These are phyloP conservation scores for Eragrostis curvula DNA, from an alignment of 176 grass and related monocot species.

Conservation along the genomic window DNA sequence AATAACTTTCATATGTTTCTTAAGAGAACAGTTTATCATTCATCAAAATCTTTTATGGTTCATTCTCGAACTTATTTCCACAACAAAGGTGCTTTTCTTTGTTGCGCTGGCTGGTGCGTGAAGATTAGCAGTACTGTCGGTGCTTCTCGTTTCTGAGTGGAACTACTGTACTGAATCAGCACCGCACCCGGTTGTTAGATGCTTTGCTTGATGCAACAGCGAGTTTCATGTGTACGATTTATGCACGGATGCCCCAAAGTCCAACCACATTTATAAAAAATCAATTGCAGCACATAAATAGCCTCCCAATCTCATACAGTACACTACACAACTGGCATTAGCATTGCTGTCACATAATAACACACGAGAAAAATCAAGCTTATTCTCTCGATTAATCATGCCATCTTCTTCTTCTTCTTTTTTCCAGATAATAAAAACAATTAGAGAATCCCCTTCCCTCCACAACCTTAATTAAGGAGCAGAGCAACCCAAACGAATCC, in stretches of 20 bases:
- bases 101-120: too few relatives aligned
- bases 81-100: too few relatives aligned
- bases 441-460: background rate
- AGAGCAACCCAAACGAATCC: too few relatives aligned
- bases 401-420: background rate
- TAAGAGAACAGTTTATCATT: too few relatives aligned
- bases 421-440: conserved; percentile 2
- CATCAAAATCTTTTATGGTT: too few relatives aligned
- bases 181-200: background rate
- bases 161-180: too few relatives aligned
- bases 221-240: background rate
- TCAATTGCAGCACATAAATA: conserved; percentile 22
- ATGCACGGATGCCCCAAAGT: background rate
- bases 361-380: conserved; percentile 5
- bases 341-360: conserved; percentile 2
- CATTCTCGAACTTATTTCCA: too few relatives aligned
- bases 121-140: too few relatives aligned
- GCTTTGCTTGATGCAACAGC: too few relatives aligned
- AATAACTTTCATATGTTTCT: background rate
- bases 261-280: background rate
- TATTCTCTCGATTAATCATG: conserved; percentile 20
- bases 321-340: conserved; percentile 10
- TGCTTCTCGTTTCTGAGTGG: too few relatives aligned
- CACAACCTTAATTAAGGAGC: conserved; percentile 20
- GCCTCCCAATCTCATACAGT: background rate